Base-by-base conservation (phyloP, 228 moss, liverwort and hornwort genomes). In the Sphagnum fallax region DNA sequence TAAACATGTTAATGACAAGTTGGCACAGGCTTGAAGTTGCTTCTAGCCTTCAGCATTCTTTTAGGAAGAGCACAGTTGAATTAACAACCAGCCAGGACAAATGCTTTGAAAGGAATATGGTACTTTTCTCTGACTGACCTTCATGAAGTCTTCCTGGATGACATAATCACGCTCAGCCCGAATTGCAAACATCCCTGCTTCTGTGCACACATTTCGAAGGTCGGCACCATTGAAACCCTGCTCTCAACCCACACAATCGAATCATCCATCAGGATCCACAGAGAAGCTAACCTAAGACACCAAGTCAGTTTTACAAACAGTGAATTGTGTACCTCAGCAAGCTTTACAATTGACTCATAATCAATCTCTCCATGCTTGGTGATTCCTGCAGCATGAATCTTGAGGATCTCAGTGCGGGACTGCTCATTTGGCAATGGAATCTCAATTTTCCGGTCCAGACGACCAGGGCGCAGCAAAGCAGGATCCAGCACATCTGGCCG, bases 361-460 rank as follows among this genome's bases (percentile, higher is more conserved):
- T 97, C 97, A 69, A 97, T 93, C 71, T 97, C 97, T 51, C 97
- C 97, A 73, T 83, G 86, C 84, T 97, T 97, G 10, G 97, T 91
- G 70, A 97, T 97, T 63, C 93, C 93, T 59, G 91, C 89, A 50
- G 91, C 91, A 87, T 97, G 97, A 48, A 97, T 97, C 67, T 93
- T 97, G 50, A 97, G 82, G 77, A 97, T 90, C 80, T 97, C 97
- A 16, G 97, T 97, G 63, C 97, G 87, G 50, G 89, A 90, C 79
- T 97, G 97, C 71, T 97, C 97, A 70, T 97, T 97, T 48, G 97
- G 97, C 5, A 97, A 87, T 60, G 97, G 97, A 73, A 97, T 97
- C 78, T 97, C 97, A 71, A 97, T 97, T 70, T 97, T 97, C 13
- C 97, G 86, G 85, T 97, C 97, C 67, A 97, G 76, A 48, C 97